Evolutionary conservation across 1,284 basidiomycete species (phyloP), one percentile per base, ranked within the genome.

Genomic region (Ceratobasidium sp.): DNA sequence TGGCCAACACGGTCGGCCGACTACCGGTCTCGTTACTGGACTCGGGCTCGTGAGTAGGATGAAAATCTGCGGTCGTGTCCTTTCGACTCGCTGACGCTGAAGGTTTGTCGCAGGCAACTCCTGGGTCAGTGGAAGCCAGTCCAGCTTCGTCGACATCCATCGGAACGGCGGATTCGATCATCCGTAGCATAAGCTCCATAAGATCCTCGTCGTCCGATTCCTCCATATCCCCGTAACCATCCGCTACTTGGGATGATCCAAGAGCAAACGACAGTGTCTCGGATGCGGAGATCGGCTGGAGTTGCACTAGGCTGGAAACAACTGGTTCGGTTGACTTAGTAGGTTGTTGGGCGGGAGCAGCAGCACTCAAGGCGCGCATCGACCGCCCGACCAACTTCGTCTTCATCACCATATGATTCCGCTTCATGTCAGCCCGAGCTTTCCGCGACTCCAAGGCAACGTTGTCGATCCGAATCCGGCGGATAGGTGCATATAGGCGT

Each of bases 311-410:
- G 18, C 10, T 21, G 12, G 28, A 30, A 55, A 34, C 30, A 32
- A 12, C 5, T 34, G 53, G 53, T 45, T 45, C 43, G n/a, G 28
- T 30, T 18, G 30, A 18, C 53, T 8, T 32, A 3, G 23, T 23
- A 21, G 32, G 32, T 30, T 18, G 23, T 45, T 45, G 43, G 14
- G 34, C 53, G 30, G 53, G 53, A 55, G 53, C 53, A 32, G 53
- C 53, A 5, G 8, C n/a, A n/a, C n/a, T 34, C 53, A 55, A 28
- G 26, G 26, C 53, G 53, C 53, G 53, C 53, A 55, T 55, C 53
- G 53, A 55, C 53, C 53, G 53, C 28, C 28, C 32, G 14, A 14
- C 53, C 28, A 3, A 34, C 53, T 55, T 55, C 28, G 53, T 21
- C 30, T 55, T 55, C 53, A 14, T 55, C 28, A 55, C 32, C 53